Conservation (phyloP, 306 rosid species). For the Rosa rugosa region DNA sequence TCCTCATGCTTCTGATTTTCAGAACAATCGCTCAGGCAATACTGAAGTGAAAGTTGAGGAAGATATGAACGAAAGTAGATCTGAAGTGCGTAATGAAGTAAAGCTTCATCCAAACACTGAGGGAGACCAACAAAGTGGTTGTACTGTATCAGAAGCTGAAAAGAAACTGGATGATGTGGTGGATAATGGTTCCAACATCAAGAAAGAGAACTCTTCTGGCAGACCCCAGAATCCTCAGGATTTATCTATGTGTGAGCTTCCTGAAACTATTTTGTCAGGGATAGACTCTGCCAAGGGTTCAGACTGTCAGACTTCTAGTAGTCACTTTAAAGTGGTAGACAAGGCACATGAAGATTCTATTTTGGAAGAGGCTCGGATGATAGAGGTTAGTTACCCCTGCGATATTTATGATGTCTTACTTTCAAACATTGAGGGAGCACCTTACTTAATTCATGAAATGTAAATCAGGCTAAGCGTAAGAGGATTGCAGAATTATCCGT, state of each 20-base stretch:
- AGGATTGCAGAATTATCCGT: slow-evolving; percentile 86
- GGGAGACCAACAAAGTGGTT: slow-evolving; percentile 47
- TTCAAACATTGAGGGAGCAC: slow-evolving; percentile 18
- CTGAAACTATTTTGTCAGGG: slow-evolving; percentile 39
- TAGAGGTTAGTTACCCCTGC: slow-evolving; percentile 59
- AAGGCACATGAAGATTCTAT: slow-evolving; percentile 90
- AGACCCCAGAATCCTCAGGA: slow-evolving; percentile 38
- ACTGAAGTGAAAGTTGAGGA: slow-evolving; percentile 46
- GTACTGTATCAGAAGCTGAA: slow-evolving; percentile 39
- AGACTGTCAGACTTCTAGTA: slow-evolving; percentile 45
- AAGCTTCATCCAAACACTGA: slow-evolving; percentile 41
- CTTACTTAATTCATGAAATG: slow-evolving; percentile 10
- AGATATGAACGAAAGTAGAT: slow-evolving; percentile 30
- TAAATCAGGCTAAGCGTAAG: slow-evolving; percentile 79
- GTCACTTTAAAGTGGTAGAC: slow-evolving; percentile 48
- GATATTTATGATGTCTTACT: slow-evolving; percentile 19
- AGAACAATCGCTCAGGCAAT: slow-evolving; percentile 42
- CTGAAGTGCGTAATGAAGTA: slow-evolving; percentile 43
- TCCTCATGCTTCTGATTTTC: slow-evolving; percentile 41
- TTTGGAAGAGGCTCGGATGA: slow-evolving; percentile 79
- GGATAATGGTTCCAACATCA: slow-evolving; percentile 42
- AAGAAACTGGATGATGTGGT: slow-evolving; percentile 38
- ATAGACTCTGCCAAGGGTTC: slow-evolving; percentile 37
- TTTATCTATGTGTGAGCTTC: slow-evolving; percentile 35
- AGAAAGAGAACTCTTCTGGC: slow-evolving; percentile 39